These are phyloP conservation scores for Alternaria sp. DNA, from an alignment of 2,329 filamentous ascomycete genomes.

Conservation along the genomic window DNA sequence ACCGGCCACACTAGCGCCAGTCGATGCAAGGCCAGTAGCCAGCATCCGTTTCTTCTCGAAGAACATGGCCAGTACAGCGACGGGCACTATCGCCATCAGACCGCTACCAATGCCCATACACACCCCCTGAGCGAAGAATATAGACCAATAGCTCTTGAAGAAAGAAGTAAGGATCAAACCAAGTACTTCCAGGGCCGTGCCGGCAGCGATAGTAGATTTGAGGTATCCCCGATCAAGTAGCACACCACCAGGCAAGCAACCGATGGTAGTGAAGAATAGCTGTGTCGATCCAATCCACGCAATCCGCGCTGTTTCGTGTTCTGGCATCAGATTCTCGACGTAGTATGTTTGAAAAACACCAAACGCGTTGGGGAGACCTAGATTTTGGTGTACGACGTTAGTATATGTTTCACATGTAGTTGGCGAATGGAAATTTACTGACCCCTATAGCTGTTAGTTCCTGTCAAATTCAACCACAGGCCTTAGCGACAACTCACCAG, in stretches of 20 bases:
- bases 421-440: background rate
- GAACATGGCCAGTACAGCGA: slow-evolving; percentile 46
- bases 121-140: slow-evolving; percentile 49
- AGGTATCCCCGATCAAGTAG: slow-evolving; percentile 47
- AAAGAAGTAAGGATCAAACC: slow-evolving; percentile 31
- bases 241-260: slow-evolving; percentile 41
- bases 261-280: slow-evolving; percentile 46
- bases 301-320: slow-evolving; percentile 34
- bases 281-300: slow-evolving; percentile 52
- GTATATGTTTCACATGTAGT: no score
- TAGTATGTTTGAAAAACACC: slow-evolving; percentile 50
- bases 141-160: slow-evolving; percentile 31
- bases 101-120: slow-evolving; percentile 47
- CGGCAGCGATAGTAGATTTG: slow-evolving; percentile 40
- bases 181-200: slow-evolving; percentile 38
- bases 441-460: slow-evolving; percentile 48
- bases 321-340: slow-evolving; percentile 25
- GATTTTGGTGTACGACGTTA: background rate
- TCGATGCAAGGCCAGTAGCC: slow-evolving; percentile 46
- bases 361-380: slow-evolving; percentile 35
- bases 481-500: slow-evolving; percentile 32
- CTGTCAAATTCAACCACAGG: background rate
- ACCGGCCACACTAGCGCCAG: slow-evolving; percentile 48
- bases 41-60: slow-evolving; percentile 48
- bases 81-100: slow-evolving; percentile 38